A percentile compares a stretch with the other conserved stretches of the same genome.
Conservation (phyloP, 768 basidiomycete species). For the Lanmaoa rubissima region DNA sequence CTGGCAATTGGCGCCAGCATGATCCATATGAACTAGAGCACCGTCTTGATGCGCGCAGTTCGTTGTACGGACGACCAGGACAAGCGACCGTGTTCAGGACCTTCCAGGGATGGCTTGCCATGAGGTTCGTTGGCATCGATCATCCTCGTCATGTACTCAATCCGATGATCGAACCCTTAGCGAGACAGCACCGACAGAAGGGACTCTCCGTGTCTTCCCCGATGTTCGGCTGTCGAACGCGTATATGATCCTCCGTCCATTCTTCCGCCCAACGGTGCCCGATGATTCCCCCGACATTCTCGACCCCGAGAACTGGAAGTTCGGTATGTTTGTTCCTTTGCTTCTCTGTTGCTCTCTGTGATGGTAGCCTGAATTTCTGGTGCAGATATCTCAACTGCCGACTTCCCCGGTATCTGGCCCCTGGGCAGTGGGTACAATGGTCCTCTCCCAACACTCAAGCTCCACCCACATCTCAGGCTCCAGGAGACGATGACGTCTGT, state of each 20-base stretch:
- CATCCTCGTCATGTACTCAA: background rate
- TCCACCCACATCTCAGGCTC: slow-evolving; percentile 68
- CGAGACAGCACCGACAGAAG: slow-evolving; percentile 66
- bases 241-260: slow-evolving; percentile 72
- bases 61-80: slow-evolving; percentile 57
- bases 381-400: slow-evolving; percentile 46
- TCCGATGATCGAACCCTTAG: slow-evolving; percentile 27
- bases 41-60: slow-evolving; percentile 57
- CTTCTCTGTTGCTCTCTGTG: slow-evolving; percentile 20
- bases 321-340: slow-evolving; percentile 32
- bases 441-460: slow-evolving; percentile 48
- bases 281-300: slow-evolving; percentile 41
- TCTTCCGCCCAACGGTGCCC: slow-evolving; percentile 57
- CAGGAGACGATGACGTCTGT: slow-evolving; percentile 66
- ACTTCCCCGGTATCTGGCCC: slow-evolving; percentile 49
- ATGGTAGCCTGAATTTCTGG: slow-evolving; percentile 6
- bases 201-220: slow-evolving; percentile 69
- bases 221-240: slow-evolving; percentile 64
- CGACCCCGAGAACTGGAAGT: slow-evolving; percentile 53
- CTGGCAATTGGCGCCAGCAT: slow-evolving; percentile 60
- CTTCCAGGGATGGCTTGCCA: slow-evolving; percentile 77
- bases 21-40: slow-evolving; percentile 65
- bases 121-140: slow-evolving; percentile 44
- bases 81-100: slow-evolving; percentile 57
- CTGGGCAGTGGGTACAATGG: slow-evolving; percentile 29